Percentiles rank a stretch among this genome's conserved stretches.
phyloP scores from a whole-genome alignment of 192 early-diverging fungal species.

The Entomortierella beljakovae region DNA sequence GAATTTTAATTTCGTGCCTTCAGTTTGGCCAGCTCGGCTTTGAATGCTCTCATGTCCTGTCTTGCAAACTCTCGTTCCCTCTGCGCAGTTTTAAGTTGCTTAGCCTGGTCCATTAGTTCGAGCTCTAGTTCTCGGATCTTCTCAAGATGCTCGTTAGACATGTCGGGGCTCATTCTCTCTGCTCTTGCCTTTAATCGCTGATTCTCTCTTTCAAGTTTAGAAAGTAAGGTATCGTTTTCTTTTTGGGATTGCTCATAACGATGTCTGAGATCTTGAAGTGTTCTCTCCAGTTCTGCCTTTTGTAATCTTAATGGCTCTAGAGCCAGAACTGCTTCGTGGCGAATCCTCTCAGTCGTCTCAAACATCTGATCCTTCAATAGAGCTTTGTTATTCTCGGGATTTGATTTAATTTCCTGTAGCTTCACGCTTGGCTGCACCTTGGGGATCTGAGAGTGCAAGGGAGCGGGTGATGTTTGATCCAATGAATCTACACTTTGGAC shows the following conservation, averaged over 20 bases:
- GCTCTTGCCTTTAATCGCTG: slow-evolving; percentile 14
- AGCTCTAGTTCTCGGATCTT: slow-evolving; percentile 36
- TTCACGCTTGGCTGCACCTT: not conserved
- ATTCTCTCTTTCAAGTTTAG: slow-evolving; percentile 33
- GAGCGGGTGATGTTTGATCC: not conserved
- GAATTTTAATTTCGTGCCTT: slow-evolving; percentile 1
- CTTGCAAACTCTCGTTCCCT: slow-evolving; percentile 41
- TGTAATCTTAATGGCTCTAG: slow-evolving; percentile 31
- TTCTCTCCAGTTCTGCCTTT: slow-evolving; percentile 42
- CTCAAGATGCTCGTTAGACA: slow-evolving; percentile 41
- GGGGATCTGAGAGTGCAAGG: not conserved
- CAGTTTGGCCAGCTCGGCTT: slow-evolving; percentile 28
- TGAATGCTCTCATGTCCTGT: slow-evolving; percentile 40
- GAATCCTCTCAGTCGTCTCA: slow-evolving; percentile 28
- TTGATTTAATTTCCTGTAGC: not conserved
- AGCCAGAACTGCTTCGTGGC: slow-evolving; percentile 38
- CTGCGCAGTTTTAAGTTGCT: slow-evolving; percentile 34
- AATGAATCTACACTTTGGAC: not conserved
- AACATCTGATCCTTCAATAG: slow-evolving; percentile 19
- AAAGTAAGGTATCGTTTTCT: slow-evolving; percentile 38
- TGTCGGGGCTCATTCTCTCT: slow-evolving; percentile 31
- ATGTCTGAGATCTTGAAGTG: slow-evolving; percentile 36
- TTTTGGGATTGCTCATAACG: slow-evolving; percentile 43
- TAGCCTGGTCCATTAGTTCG: slow-evolving; percentile 15
- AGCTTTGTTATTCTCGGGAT: not conserved